Base-by-base conservation (phyloP, 108 stramenopile genomes). In the Discostella pseudostelligera region DNA sequence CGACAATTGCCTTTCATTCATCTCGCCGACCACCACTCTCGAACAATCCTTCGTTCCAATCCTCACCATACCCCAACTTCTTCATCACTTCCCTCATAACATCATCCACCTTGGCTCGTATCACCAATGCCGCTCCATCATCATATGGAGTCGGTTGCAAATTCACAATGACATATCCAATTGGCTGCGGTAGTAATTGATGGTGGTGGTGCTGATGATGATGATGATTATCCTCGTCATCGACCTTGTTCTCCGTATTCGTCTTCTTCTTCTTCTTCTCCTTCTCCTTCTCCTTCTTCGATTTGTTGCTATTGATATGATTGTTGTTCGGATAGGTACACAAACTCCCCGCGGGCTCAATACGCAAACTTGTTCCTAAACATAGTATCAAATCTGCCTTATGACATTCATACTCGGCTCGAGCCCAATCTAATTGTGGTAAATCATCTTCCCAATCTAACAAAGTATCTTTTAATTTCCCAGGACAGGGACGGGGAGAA, bases 381-480 rank as follows among this genome's bases (percentile, higher is more conserved):
- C 81, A 81, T 19, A 96, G 16, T 8, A 85, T 75, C 44, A 96
- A 76, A 66, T 92, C 88, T 19, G 90, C 87, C n/a, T 43, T 47
- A 28, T 57, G 66, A 49, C 87, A 92, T 62, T 89, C 78, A n/a
- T 73, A 45, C 44, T 78, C 56, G 7, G 89, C 80, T 20, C 74
- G 59, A 16, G 73, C 67, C 68, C 85, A 85, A 55, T 92, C 94
- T 26, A 69, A 43, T 11, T 87, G 75, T 0, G 90, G 89, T 39
- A 95, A 65, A 11, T 73, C 71, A 75, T 92, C 87, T 67, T 92
- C 89, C 94, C 94, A 95, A 71, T 95, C 94, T 48, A 95, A 65
- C 8, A 95, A 60, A 17, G 86, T 92, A 67, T 95, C 94, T 24
- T 69, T 78, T 56, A 95, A 54, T 22, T 49, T 66, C 10, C 90